A percentile compares a stretch with the other conserved stretches of the same genome.
These are phyloP conservation scores for Blastobotrys illinoisensis DNA, from an alignment of 1,139 yeast species.

Conservation along the genomic window DNA sequence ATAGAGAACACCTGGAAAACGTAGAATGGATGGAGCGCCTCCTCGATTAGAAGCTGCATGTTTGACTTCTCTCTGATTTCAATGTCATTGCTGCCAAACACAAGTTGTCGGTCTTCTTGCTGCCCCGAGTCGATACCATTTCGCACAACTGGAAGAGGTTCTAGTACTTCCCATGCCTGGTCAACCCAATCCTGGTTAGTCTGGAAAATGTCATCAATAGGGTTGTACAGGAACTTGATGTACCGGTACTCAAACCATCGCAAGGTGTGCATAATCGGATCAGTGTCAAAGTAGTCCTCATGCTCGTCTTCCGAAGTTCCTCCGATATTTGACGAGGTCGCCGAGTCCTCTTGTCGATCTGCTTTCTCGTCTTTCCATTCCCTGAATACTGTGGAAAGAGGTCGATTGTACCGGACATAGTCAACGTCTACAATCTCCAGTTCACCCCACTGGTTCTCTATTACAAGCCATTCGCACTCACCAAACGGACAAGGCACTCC, in stretches of 20 bases:
- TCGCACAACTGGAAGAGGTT: constrained; percentile 31
- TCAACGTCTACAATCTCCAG: constrained; percentile 53
- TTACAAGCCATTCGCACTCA: constrained; percentile 84
- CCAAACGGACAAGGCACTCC: constrained; percentile 70
- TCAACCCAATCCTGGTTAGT: constrained; percentile 89
- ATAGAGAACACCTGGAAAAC: constrained; percentile 90
- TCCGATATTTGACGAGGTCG: background rate
- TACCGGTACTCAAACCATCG: constrained; percentile 77
- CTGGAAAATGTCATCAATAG: constrained; percentile 76
- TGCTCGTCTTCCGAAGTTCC: constrained; percentile 17
- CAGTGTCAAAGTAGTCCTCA: constrained; percentile 35
- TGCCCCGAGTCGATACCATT: constrained; percentile 63
- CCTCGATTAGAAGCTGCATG: constrained; percentile 65
- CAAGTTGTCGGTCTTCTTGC: constrained; percentile 61
- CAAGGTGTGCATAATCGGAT: constrained; percentile 65
- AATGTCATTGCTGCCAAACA: constrained; percentile 74
- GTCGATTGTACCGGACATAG: constrained; percentile 59
- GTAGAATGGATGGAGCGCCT: constrained; percentile 90
- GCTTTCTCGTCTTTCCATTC: constrained; percentile 12
- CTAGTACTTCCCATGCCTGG: constrained; percentile 58
- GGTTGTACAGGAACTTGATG: constrained; percentile 75
- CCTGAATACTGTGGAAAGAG: constrained; percentile 61
- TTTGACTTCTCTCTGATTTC: constrained; percentile 72
- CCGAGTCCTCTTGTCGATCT: constrained; percentile 12
- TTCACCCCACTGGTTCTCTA: constrained; percentile 92